These are phyloP conservation scores for Parasarocladium wereldwijsianum DNA, from an alignment of 2,329 filamentous ascomycete genomes.

Conservation along the genomic window DNA sequence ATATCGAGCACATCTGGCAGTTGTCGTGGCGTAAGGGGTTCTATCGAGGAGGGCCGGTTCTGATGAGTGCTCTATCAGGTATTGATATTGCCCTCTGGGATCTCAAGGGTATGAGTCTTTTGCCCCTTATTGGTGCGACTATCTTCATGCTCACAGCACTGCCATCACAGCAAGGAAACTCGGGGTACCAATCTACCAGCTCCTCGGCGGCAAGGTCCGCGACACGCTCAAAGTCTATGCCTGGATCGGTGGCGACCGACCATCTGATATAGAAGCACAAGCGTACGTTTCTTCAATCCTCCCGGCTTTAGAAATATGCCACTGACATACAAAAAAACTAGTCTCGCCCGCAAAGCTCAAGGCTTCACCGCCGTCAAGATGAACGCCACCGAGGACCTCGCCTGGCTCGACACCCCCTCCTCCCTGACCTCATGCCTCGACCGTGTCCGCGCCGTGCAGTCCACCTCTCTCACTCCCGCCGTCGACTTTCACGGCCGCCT, in stretches of 20 bases:
- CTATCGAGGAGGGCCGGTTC: conserved; percentile 64
- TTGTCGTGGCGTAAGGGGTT: conserved; percentile 56
- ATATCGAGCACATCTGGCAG: conserved; percentile 75
- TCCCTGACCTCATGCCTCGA: conserved; percentile 49
- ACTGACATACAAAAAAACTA: conserved; percentile 12
- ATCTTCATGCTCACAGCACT: too few species aligned
- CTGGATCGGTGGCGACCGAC: conserved; percentile 66
- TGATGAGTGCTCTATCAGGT: conserved; percentile 66
- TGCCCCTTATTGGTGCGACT: too few species aligned
- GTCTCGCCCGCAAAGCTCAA: conserved; percentile 40
- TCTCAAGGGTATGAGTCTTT: conserved; percentile 37
- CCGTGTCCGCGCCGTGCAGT: conserved; percentile 53
- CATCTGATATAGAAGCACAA: conserved; percentile 47
- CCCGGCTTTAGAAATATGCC: background rate
- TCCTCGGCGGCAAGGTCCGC: conserved; percentile 61
- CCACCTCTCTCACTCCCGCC: conserved; percentile 55
- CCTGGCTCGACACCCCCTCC: conserved; percentile 60
- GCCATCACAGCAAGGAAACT: conserved; percentile 28
- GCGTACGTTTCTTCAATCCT: conserved; percentile 27
- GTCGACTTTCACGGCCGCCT: conserved; percentile 68
- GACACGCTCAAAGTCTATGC: conserved; percentile 58
- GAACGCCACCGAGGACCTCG: conserved; percentile 64
- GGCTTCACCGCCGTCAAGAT: conserved; percentile 60
- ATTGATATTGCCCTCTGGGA: conserved; percentile 74
- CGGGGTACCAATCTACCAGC: conserved; percentile 55